A percentile compares a stretch with the other conserved stretches of the same genome.
phyloP scores from a whole-genome alignment of 2,329 filamentous ascomycete genomes.

The Diaporthe nobilis region DNA sequence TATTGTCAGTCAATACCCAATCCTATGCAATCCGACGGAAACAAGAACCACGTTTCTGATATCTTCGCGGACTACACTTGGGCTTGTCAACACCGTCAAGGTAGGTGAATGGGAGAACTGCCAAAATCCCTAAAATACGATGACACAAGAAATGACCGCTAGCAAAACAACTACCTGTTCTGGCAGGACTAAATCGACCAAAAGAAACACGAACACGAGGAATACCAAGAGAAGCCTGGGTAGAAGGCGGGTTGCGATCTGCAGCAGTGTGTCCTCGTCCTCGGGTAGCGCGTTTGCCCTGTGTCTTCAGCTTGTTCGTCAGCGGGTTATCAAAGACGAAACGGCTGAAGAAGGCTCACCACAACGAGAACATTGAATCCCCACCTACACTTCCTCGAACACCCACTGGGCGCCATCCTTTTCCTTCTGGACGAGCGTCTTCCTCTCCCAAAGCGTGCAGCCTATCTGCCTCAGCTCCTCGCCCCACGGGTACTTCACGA shows the following conservation, averaged over 20 bases:
- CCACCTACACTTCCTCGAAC: slow-evolving; percentile 11
- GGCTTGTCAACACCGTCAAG: too few species aligned
- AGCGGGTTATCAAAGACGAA: background rate
- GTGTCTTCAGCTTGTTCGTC: background rate
- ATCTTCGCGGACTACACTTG: too few species aligned
- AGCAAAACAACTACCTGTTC: too few species aligned
- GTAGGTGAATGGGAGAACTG: too few species aligned
- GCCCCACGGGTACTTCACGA: background rate
- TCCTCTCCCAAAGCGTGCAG: background rate
- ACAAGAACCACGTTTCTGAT: too few species aligned
- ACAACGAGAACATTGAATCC: rapidly evolving
- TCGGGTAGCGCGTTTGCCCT: background rate
- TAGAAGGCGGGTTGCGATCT: background rate
- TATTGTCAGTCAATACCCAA: too few species aligned
- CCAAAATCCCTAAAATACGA: too few species aligned
- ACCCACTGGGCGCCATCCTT: background rate
- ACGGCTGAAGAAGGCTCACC: too few species aligned
- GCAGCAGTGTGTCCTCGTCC: background rate
- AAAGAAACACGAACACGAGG: too few species aligned
- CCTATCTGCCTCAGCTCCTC: background rate
- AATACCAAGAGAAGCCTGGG: background rate
- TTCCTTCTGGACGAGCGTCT: background rate
- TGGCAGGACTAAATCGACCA: too few species aligned
- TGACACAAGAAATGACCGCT: too few species aligned
- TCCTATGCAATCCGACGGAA: too few species aligned